Base-by-base conservation (phyloP, 2,329 filamentous ascomycete species). In the Fusarium praegraminearum region DNA sequence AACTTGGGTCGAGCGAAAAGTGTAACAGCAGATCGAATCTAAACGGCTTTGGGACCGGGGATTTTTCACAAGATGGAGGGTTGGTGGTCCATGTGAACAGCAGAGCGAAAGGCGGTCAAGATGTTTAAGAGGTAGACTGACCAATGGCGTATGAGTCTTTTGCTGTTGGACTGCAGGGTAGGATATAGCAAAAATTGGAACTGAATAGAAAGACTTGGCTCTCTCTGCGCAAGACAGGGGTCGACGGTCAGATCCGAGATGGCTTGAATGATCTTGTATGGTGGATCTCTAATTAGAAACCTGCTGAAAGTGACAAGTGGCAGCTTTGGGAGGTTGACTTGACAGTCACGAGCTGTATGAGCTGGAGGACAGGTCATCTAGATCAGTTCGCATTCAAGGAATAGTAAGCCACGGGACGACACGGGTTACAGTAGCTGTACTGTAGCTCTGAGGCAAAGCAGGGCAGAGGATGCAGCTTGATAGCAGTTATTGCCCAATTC, bases 21-120 rank as follows among this genome's bases (percentile, higher is more conserved):
- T 60, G 51, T 49, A 70, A 52, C 32, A 46, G 41, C 30, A 61
- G 63, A 68, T 70, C 67, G 67, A 67, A 59, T 70, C 67, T 64
- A 64, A 47, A 57, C 43, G 41, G 40, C 41, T 51, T 44, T 57
- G 36, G 53, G 36, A 61, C 62, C 50, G 57, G 58, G 55, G 57
- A 46, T 62, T 71, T 67, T 40, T 49, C 32, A 4, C 44, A 63
- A 40, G n/a, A 55, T 53, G 54, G 43, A 58, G 35, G 40, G 56
- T 59, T 59, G 57, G 55, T 55, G 32, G 53, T 47, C 53, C 71
- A 61, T 70, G 57, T 67, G 62, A 64, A 62, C 67, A 35, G 60
- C 62, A 62, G 20, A 41, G 65, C 54, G 67, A 74, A 74, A 74
- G 58, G 72, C 72, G 72, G 72, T 74, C 72, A 73, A 58, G 60